Conservation (phyloP, 2,329 filamentous ascomycete species). For the Colletotrichum spinosum region DNA sequence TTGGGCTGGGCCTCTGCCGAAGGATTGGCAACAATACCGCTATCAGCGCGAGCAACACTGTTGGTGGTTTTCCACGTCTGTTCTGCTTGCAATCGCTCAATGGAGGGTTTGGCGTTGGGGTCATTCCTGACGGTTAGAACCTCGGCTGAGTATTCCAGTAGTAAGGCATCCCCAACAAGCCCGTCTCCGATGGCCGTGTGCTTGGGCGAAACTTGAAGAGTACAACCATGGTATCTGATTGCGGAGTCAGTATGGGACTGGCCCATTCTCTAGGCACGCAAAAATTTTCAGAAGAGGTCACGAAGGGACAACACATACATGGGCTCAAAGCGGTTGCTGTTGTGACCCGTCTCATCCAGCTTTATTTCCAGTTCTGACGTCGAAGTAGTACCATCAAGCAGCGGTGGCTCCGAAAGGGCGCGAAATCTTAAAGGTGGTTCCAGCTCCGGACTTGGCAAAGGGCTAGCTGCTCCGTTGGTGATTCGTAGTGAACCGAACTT, state of each 20-base stretch:
- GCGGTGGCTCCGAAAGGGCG: neutral
- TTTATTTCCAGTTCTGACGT: conserved; percentile 1
- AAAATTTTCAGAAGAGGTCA: too few species aligned
- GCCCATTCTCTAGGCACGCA: too few species aligned
- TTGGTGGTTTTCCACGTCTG: conserved; percentile 38
- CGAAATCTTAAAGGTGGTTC: conserved; percentile 5
- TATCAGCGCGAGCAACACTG: conserved; percentile 56
- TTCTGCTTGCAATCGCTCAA: conserved; percentile 39
- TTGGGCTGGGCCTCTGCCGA: conserved; percentile 53
- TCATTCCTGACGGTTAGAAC: conserved; percentile 56
- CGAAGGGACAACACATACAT: too few species aligned
- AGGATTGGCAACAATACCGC: conserved; percentile 61
- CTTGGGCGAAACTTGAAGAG: conserved; percentile 60
- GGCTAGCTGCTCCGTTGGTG: conserved; percentile 68
- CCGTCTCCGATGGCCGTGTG: conserved; percentile 59
- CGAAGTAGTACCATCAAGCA: neutral
- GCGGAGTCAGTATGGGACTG: conserved; percentile 40
- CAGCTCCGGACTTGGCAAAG: conserved; percentile 55
- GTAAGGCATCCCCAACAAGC: conserved; percentile 56
- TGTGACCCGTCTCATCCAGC: neutral
- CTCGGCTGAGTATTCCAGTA: conserved; percentile 50
- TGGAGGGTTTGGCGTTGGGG: conserved; percentile 54
- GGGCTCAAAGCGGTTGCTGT: too few species aligned
- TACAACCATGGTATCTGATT: conserved; percentile 44
- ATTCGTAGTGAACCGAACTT: conserved; percentile 73